Evolutionary conservation across 306 rosid genomes (phyloP), one percentile per base, ranked within the genome.

Genomic region (Prunus davidiana): DNA sequence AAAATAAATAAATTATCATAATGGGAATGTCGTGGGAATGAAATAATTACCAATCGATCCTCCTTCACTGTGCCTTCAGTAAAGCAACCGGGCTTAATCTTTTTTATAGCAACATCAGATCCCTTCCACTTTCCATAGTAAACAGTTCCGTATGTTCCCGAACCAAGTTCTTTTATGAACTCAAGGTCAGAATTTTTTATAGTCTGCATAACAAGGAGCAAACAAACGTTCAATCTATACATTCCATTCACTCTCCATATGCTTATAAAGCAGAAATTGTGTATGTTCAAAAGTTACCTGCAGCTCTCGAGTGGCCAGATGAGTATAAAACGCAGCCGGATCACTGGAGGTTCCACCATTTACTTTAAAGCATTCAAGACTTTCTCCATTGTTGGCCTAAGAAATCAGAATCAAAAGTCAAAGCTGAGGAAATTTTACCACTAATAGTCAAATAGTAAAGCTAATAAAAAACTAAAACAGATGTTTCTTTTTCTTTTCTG

Each of bases 71-170:
- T 57, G 51, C 64, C 72, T 64, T 49, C 85, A 66, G 56, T 57
- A 54, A 81, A 76, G 81, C 81, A 81, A 72, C 75, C 66, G 49
- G 74, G 78, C 75, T 81, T 81, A 5, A 81, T 76, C 78, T 50
- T 81, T 55, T 81, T 81, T 41, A 81, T 27, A 54, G 85, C 81
- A 56, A 81, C 81, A 66, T 72, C 74, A 49, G 81, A 76, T 3
- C 85, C 81, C 81, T 76, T 81, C 81, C 85, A 81, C 60, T 81
- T 81, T 50, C 85, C 85, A 50, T 64, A 30, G 78, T 60, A 72
- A 71, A 81, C 85, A 6, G 81, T 76, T 72, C 85, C 85, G 72
- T 76, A 81, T 28, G 81, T 81, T 38, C 81, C 85, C 0, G 78
- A 81, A 58, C 85, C 81, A 30, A 81, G 78, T 74, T 76, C 81